Percentiles rank a stretch among this genome's conserved stretches.
phyloP scores from a whole-genome alignment of 2,329 filamentous ascomycete genomes.

The Aspergillus quadricinctus region DNA sequence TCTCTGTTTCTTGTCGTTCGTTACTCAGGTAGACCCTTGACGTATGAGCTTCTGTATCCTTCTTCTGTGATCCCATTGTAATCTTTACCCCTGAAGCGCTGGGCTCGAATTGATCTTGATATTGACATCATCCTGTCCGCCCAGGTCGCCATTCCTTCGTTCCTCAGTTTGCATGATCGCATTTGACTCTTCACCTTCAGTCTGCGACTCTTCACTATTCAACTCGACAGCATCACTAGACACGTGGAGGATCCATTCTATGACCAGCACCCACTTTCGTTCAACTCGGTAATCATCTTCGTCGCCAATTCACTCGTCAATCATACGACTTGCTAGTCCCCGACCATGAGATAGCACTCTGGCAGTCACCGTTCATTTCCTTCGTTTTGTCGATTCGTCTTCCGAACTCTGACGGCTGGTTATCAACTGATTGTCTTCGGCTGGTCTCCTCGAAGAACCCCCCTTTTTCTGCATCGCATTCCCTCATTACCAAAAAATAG shows the following conservation, averaged over 20 bases:
- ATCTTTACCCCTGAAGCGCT: constrained; percentile 8
- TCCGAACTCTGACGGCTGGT: constrained; percentile 23
- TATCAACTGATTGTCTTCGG: constrained; percentile 22
- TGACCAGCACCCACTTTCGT: neutral
- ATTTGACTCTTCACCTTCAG: neutral
- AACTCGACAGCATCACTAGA: neutral
- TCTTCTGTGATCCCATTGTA: constrained; percentile 9
- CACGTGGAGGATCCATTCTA: neutral
- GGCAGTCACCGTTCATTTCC: constrained; percentile 28
- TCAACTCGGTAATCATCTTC: constrained; percentile 1
- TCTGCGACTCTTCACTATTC: neutral
- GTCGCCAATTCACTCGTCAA: constrained; percentile 4
- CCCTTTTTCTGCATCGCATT: neutral
- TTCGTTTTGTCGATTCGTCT: constrained; percentile 13
- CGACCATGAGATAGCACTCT: constrained; percentile 35
- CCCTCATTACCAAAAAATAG: neutral
- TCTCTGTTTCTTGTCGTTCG: neutral
- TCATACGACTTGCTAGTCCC: constrained; percentile 3
- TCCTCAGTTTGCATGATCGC: neutral
- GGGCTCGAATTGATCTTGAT: constrained; percentile 10
- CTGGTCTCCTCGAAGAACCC: constrained; percentile 25
- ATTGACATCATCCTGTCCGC: constrained; percentile 9
- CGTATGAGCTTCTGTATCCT: neutral
- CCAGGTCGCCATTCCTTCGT: constrained; percentile 15
- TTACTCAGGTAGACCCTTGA: neutral